Percentiles rank a stretch among this genome's conserved stretches.
phyloP scores from a whole-genome alignment of 1,284 basidiomycete species.

The Rhodotorula mucilaginosa region DNA sequence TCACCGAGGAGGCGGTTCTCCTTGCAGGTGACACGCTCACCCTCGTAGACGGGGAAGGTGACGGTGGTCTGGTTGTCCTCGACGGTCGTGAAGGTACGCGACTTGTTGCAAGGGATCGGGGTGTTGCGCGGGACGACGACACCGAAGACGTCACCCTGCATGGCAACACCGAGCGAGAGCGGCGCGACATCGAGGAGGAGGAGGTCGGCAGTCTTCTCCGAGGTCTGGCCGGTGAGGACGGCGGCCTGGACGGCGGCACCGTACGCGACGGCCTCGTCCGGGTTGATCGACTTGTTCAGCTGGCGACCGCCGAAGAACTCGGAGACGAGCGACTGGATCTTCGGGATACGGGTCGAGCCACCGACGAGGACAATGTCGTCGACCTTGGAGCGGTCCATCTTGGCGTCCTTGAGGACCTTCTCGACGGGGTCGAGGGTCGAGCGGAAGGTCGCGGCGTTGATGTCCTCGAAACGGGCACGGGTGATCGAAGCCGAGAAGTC shows the following conservation, averaged over 20 bases:
- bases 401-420: slow-evolving; percentile 98
- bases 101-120: slow-evolving; percentile 95
- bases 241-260: slow-evolving; percentile 97
- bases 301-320: slow-evolving; percentile 97
- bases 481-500: slow-evolving; percentile 96
- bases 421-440: slow-evolving; percentile 97
- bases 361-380: slow-evolving; percentile 99
- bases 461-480: slow-evolving; percentile 99
- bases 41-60: slow-evolving; percentile 97
- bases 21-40: slow-evolving; percentile 93
- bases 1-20: slow-evolving; percentile 96
- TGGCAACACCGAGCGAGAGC: slow-evolving; percentile 93
- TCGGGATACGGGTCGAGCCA: slow-evolving; percentile 97
- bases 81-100: slow-evolving; percentile 90
- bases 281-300: slow-evolving; percentile 84
- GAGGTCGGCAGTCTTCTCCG: slow-evolving; percentile 91
- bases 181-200: slow-evolving; percentile 92
- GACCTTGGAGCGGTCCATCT: slow-evolving; percentile 88
- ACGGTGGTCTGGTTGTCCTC: slow-evolving; percentile 96
- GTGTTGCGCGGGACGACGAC: slow-evolving; percentile 96
- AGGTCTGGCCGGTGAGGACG: slow-evolving; percentile 91
- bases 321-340: slow-evolving; percentile 96
- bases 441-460: slow-evolving; percentile 91
- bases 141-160: slow-evolving; percentile 97
- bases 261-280: slow-evolving; percentile 54